These are phyloP conservation scores for Moringa oleifera DNA, from an alignment of 345 rosid genomes.

Conservation along the genomic window DNA sequence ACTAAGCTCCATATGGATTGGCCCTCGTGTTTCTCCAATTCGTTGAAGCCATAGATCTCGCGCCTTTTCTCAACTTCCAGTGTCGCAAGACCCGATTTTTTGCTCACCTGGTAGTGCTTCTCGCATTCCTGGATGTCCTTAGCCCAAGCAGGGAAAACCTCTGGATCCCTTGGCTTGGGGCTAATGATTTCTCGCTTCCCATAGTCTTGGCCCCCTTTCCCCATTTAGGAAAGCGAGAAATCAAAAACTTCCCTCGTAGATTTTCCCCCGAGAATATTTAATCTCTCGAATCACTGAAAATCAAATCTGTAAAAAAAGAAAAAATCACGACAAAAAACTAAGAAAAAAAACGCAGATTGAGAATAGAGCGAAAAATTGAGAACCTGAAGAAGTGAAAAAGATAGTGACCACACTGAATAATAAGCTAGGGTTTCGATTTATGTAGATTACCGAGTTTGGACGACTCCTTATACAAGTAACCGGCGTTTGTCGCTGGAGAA, in stretches of 20 bases:
- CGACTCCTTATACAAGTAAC: not conserved
- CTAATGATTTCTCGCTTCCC: constrained; percentile 15
- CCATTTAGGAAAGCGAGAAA: constrained; percentile 29
- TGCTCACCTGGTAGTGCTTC: constrained; percentile 29
- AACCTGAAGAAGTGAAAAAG: too few species aligned
- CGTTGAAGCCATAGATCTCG: constrained; percentile 45
- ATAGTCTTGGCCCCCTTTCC: constrained; percentile 42
- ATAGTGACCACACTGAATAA: too few species aligned
- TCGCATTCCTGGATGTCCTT: constrained; percentile 46
- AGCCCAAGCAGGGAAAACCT: constrained; percentile 51
- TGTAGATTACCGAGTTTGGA: not conserved
- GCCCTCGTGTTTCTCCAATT: constrained; percentile 57
- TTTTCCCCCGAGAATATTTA: not conserved
- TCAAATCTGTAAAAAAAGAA: not conserved
- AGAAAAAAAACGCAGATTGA: not conserved
- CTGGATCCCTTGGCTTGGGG: constrained; percentile 10
- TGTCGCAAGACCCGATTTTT: constrained; percentile 30
- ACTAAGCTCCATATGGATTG: constrained; percentile 42
- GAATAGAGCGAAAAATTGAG: not conserved
- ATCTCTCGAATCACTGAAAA: not conserved
- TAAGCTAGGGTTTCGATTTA: not conserved
- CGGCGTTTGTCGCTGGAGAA: not conserved
- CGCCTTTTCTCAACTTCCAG: constrained; percentile 36
- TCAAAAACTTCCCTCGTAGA: not conserved
- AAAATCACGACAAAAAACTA: too few species aligned